Evolutionary conservation across 2,329 filamentous ascomycete species (phyloP), one percentile per base, ranked within the genome.

Genomic region (Cladosporium colombiae): DNA sequence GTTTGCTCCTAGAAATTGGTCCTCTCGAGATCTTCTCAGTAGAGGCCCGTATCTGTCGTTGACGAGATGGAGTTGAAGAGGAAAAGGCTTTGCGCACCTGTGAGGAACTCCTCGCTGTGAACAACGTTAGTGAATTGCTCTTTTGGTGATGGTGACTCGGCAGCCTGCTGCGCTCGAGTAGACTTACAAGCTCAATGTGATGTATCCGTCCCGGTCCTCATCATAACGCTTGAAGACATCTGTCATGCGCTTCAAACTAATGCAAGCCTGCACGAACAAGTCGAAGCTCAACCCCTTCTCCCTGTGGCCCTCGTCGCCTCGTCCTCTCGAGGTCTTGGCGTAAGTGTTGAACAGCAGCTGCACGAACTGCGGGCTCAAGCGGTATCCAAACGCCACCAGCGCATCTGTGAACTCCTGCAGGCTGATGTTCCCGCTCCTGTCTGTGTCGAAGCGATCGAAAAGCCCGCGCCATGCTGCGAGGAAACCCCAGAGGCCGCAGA

Each of bases 221-320:
- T 99, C 95, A 78, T 98, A 99, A 80, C 93, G 94, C 85, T 99
- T 99, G 78, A 99, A 99, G 31, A 97, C 93, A 78, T 99, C 95
- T 67, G 95, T 99, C 94, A 99, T 98, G 72, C 95, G 87, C 86
- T 98, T 97, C 74, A 99, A 83, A 73, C 89, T 93, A 76, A 99
- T 98, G 79, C 95, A 98, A 62, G 92, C 92, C 83, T 99, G 95
- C 68, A 99, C 95, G 75, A 99, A 99, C 61, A 99, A 80, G 81
- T 99, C 95, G 75, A 99, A 99, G 67, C 72, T 78, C 71, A 81
- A 77, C 71, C 75, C 78, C 73, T 75, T 78, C 66, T 76, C 73
- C 35, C 76, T 69, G 3, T 37, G 49, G 14, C 61, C 61, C 66
- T 78, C 76, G 46, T 78, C 76, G 8, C 76, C 76, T 64, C 76